Conservation (phyloP, 2,329 filamentous ascomycete species). For the Penicillium hordei region DNA sequence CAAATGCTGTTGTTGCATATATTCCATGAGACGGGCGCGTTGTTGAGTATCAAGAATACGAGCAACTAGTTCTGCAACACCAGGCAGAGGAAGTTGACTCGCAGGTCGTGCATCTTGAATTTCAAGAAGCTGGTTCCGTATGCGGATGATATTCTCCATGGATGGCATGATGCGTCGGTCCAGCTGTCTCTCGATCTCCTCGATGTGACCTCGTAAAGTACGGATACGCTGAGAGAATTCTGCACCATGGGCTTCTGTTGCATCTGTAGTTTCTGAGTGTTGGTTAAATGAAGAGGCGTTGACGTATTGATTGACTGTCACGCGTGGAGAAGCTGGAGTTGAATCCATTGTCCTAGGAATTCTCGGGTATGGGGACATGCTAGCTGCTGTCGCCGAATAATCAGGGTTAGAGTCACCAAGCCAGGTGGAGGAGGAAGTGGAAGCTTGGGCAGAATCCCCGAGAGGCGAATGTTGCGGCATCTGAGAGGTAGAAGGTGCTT, state of each 20-base stretch:
- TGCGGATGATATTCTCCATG: slow-evolving; percentile 31
- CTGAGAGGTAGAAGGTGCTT: background rate
- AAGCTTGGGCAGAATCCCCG: background rate
- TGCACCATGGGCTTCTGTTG: background rate
- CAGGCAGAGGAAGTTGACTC: slow-evolving; percentile 24
- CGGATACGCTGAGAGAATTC: background rate
- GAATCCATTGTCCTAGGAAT: background rate
- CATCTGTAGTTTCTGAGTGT: background rate
- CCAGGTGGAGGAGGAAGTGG: background rate
- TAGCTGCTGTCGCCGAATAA: background rate
- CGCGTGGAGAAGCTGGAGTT: background rate
- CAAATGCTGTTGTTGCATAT: background rate
- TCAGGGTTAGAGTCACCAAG: background rate
- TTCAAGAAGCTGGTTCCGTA: slow-evolving; percentile 33
- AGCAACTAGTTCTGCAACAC: slow-evolving; percentile 24
- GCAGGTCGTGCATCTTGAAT: slow-evolving; percentile 35
- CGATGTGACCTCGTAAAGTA: slow-evolving; percentile 24
- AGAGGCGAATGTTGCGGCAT: background rate
- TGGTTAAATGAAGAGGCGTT: background rate
- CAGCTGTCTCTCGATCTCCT: slow-evolving; percentile 31
- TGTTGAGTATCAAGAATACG: slow-evolving; percentile 1
- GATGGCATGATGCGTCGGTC: slow-evolving; percentile 29
- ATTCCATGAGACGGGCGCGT: background rate
- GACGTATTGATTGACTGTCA: background rate
- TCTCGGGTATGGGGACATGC: background rate